Percentiles rank a stretch among this genome's conserved stretches.
These are phyloP conservation scores for Didymella segeticola DNA, from an alignment of 2,329 filamentous ascomycete species.

Conservation along the genomic window DNA sequence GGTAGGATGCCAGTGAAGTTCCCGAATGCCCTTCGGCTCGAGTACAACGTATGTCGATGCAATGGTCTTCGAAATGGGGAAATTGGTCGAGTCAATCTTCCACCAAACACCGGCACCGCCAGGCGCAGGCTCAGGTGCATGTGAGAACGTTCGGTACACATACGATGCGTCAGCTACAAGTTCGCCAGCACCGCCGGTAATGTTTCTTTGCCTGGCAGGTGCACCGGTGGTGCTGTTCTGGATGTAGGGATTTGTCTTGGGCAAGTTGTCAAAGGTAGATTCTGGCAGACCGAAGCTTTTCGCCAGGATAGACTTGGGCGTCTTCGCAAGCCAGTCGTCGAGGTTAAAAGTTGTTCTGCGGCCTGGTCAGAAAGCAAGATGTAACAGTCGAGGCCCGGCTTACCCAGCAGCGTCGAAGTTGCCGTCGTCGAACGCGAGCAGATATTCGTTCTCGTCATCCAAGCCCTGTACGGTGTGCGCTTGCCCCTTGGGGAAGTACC, in stretches of 20 bases:
- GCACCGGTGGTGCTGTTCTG: constrained; percentile 57
- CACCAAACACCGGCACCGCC: constrained; percentile 68
- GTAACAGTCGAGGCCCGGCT: constrained; percentile 18
- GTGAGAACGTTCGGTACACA: constrained; percentile 66
- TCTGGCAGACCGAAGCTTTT: constrained; percentile 72
- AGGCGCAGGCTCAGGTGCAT: constrained; percentile 63
- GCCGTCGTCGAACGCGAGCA: constrained; percentile 71
- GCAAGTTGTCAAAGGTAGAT: constrained; percentile 66
- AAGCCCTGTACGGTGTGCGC: constrained; percentile 70
- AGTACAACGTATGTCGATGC: constrained; percentile 70
- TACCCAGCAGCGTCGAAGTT: constrained; percentile 69
- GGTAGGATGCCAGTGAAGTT: constrained; percentile 75
- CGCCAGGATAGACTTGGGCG: constrained; percentile 67
- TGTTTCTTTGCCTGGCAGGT: constrained; percentile 52
- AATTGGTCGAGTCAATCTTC: constrained; percentile 72
- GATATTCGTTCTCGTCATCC: constrained; percentile 70
- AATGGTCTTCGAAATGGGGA: constrained; percentile 70
- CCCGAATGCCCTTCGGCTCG: constrained; percentile 67
- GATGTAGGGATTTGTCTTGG: constrained; percentile 67
- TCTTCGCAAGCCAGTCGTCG: constrained; percentile 73
- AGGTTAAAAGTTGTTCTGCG: constrained; percentile 71
- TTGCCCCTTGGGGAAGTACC: constrained; percentile 72
- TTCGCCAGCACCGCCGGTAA: constrained; percentile 56
- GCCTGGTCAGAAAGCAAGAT: constrained; percentile 4
- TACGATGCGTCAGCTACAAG: constrained; percentile 66